Percentiles rank a stretch among this genome's conserved stretches.
Evolutionary conservation across 78 protist genomes (phyloP).

Genomic region (Pelomyxa schiedti): DNA sequence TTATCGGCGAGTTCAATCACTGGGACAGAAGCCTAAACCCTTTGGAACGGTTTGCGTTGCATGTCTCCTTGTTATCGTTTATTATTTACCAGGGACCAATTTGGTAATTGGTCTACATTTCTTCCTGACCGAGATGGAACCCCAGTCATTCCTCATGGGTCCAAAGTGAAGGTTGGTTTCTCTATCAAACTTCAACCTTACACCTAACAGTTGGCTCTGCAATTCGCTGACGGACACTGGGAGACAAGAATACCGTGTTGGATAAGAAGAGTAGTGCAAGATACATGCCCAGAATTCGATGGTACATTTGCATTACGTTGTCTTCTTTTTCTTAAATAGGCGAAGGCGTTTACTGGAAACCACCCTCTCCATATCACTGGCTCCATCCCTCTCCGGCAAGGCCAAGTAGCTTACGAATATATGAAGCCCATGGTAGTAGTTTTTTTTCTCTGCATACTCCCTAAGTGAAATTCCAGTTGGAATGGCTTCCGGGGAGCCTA

Average conservation of each 20-base stretch:
- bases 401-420: slow-evolving; percentile 53
- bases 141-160: background rate
- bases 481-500: slow-evolving; percentile 62
- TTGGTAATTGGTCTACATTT: background rate
- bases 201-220: too few species aligned
- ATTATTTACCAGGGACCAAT: background rate
- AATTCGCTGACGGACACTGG: too few species aligned
- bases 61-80: too few species aligned
- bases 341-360: slow-evolving; percentile 59
- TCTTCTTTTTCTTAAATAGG: too few species aligned
- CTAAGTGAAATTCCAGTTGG: too few species aligned
- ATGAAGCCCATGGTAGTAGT: slow-evolving; percentile 85
- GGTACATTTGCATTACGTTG: too few species aligned
- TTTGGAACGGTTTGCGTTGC: too few species aligned
- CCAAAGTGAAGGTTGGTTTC: background rate
- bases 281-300: too few species aligned
- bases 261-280: too few species aligned
- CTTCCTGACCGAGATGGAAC: background rate
- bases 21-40: background rate
- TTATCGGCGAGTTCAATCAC: background rate
- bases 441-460: background rate
- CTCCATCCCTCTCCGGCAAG: slow-evolving; percentile 32
- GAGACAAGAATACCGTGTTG: too few species aligned
- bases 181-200: background rate
- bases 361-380: slow-evolving; percentile 28